Conservation (phyloP, 208 protist species). For the Sergeia podlipaevii region DNA sequence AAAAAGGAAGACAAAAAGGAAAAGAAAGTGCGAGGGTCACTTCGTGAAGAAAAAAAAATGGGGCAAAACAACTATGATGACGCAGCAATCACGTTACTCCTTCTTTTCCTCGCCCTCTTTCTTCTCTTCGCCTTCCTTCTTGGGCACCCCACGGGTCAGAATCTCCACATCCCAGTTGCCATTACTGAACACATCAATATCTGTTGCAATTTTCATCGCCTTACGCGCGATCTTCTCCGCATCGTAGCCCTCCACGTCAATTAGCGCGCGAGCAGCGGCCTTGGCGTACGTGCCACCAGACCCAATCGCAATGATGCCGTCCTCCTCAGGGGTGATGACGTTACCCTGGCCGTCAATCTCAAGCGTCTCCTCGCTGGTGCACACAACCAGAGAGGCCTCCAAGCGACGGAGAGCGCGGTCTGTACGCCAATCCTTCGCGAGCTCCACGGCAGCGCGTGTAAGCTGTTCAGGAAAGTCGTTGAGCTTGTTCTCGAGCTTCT, state of each 20-base stretch:
- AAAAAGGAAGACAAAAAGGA: constrained; percentile 8
- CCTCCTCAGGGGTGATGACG: constrained; percentile 93
- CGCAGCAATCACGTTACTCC: too few relatives aligned
- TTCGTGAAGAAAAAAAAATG: too few relatives aligned
- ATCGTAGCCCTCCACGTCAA: constrained; percentile 85
- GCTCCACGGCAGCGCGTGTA: constrained; percentile 90
- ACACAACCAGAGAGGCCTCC: constrained; percentile 94
- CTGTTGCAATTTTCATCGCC: constrained; percentile 94
- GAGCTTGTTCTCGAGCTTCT: constrained; percentile 93
- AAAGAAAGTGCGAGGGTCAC: constrained; percentile 3
- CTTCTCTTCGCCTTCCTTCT: constrained; percentile 13
- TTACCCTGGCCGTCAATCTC: constrained; percentile 95
- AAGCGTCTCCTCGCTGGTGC: constrained; percentile 84
- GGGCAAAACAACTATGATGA: too few relatives aligned
- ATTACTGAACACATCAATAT: constrained; percentile 96
- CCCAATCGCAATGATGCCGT: constrained; percentile 94
- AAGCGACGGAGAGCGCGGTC: constrained; percentile 92
- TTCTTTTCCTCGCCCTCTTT: constrained; percentile 22
- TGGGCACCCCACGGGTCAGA: constrained; percentile 30
- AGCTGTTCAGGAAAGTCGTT: constrained; percentile 93
- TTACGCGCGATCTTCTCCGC: constrained; percentile 90
- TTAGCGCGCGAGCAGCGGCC: constrained; percentile 91
- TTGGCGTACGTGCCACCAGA: constrained; percentile 93
- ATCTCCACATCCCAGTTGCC: constrained; percentile 92
- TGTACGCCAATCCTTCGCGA: constrained; percentile 95